phyloP scores from a whole-genome alignment of 2,329 filamentous ascomycete species.

The Colletotrichum lini region DNA sequence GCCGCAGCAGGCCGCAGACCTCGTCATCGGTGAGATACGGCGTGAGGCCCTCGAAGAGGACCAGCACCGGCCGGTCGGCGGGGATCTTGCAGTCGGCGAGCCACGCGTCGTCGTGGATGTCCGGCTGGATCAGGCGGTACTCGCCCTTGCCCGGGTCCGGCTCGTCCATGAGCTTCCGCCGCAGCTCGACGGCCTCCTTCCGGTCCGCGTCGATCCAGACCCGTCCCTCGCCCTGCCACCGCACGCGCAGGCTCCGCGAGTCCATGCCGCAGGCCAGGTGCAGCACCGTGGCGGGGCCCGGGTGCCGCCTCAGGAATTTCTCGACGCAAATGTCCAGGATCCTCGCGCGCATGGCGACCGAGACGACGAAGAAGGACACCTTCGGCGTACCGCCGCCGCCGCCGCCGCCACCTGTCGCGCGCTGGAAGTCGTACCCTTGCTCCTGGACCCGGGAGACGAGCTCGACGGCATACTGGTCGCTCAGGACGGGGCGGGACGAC shows the following conservation, averaged over 20 bases:
- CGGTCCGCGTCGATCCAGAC: constrained; percentile 55
- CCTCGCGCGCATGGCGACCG: constrained; percentile 30
- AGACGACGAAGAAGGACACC: not conserved
- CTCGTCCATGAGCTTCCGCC: constrained; percentile 46
- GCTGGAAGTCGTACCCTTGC: constrained; percentile 37
- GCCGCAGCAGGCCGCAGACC: constrained; percentile 45
- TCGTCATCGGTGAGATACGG: constrained; percentile 49
- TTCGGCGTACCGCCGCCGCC: too few relatives aligned
- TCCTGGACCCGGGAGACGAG: constrained; percentile 20
- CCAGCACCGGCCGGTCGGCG: constrained; percentile 49
- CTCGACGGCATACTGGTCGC: constrained; percentile 39
- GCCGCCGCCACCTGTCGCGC: not conserved
- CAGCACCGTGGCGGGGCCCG: constrained; percentile 46
- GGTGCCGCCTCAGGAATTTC: constrained; percentile 47
- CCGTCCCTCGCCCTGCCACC: constrained; percentile 41
- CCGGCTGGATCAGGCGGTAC: constrained; percentile 47
- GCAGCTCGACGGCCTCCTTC: constrained; percentile 52
- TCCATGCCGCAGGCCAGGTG: constrained; percentile 53
- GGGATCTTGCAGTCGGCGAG: constrained; percentile 47
- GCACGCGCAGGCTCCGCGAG: constrained; percentile 46
- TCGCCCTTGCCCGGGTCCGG: constrained; percentile 27
- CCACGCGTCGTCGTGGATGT: constrained; percentile 50
- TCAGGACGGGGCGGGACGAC: constrained; percentile 33
- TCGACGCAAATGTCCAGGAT: constrained; percentile 46
- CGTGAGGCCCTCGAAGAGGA: constrained; percentile 52